These are phyloP conservation scores for Acanthamoeba divionensis DNA, from an alignment of 208 protist genomes.

Conservation along the genomic window DNA sequence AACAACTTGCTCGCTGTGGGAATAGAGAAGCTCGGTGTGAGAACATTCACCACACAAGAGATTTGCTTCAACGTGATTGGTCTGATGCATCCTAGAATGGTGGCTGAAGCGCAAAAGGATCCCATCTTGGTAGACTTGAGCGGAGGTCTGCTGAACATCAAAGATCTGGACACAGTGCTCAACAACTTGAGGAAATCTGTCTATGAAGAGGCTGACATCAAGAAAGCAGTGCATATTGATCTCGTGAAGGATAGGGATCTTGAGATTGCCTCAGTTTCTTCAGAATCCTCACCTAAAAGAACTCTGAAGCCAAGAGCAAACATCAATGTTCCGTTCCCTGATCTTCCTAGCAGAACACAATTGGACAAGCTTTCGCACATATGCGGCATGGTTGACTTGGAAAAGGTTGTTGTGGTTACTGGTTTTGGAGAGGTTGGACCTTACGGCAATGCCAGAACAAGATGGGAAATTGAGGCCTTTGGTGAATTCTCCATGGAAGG, in stretches of 20 bases:
- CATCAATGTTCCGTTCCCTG: slow-evolving; percentile 64
- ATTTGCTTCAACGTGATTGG: slow-evolving; percentile 79
- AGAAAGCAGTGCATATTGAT: slow-evolving; percentile 46
- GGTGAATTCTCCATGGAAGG: slow-evolving; percentile 82
- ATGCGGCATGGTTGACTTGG: slow-evolving; percentile 77
- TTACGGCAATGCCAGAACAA: slow-evolving; percentile 75
- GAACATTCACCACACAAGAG: slow-evolving; percentile 79
- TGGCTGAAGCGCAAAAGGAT: slow-evolving; percentile 59
- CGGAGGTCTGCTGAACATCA: slow-evolving; percentile 69
- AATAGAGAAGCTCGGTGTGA: slow-evolving; percentile 71
- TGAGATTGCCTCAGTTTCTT: not conserved
- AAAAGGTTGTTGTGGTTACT: slow-evolving; percentile 75
- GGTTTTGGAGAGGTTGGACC: slow-evolving; percentile 83
- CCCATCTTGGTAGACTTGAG: slow-evolving; percentile 80
- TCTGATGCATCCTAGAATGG: slow-evolving; percentile 69
- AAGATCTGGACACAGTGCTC: slow-evolving; percentile 60
- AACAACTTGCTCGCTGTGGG: slow-evolving; percentile 80
- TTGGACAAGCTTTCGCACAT: slow-evolving; percentile 59
- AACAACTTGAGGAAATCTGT: slow-evolving; percentile 49
- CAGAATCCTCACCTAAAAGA: not conserved
- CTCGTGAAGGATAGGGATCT: slow-evolving; percentile 14
- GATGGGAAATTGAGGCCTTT: slow-evolving; percentile 81
- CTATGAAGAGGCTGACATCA: slow-evolving; percentile 53
- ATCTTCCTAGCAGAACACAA: slow-evolving; percentile 47
- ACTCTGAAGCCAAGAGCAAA: slow-evolving; percentile 52